phyloP scores from a whole-genome alignment of 305 asterid species.

The Ruellia speciosa region DNA sequence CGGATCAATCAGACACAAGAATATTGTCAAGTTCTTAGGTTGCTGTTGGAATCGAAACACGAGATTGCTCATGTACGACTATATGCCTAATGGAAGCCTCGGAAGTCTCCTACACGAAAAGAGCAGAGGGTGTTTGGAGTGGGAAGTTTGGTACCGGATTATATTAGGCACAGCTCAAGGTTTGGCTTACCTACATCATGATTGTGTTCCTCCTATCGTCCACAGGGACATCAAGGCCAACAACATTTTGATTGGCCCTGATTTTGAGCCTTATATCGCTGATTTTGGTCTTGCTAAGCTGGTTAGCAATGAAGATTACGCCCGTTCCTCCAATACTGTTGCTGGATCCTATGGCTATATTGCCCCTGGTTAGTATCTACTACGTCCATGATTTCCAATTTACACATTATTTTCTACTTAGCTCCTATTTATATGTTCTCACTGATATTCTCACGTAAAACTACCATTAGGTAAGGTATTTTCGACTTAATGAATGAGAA shows the following conservation, averaged over 20 bases:
- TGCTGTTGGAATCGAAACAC: constrained; percentile 72
- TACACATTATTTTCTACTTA: no score
- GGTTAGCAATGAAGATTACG: constrained; percentile 56
- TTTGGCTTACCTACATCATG: constrained; percentile 71
- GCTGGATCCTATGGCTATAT: constrained; percentile 87
- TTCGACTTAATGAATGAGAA: no score
- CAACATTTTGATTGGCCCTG: constrained; percentile 66
- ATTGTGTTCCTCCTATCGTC: constrained; percentile 70
- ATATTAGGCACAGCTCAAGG: constrained; percentile 76
- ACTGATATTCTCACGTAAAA: no score
- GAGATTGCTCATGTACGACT: constrained; percentile 73
- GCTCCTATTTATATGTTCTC: no score
- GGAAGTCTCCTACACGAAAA: constrained; percentile 65
- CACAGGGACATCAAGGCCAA: constrained; percentile 84
- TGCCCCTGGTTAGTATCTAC: constrained; percentile 63
- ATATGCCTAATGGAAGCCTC: constrained; percentile 80
- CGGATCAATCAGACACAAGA: constrained; percentile 71
- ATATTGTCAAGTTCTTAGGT: constrained; percentile 72
- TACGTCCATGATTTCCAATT: no score
- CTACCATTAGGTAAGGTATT: no score
- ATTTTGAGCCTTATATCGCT: constrained; percentile 76
- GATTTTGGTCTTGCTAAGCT: constrained; percentile 86
- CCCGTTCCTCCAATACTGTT: constrained; percentile 58
- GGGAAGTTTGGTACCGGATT: constrained; percentile 67
- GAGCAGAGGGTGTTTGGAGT: constrained; percentile 48